These are phyloP conservation scores for Botrytis sinoallii DNA, from an alignment of 2,329 filamentous ascomycete species.

Conservation along the genomic window DNA sequence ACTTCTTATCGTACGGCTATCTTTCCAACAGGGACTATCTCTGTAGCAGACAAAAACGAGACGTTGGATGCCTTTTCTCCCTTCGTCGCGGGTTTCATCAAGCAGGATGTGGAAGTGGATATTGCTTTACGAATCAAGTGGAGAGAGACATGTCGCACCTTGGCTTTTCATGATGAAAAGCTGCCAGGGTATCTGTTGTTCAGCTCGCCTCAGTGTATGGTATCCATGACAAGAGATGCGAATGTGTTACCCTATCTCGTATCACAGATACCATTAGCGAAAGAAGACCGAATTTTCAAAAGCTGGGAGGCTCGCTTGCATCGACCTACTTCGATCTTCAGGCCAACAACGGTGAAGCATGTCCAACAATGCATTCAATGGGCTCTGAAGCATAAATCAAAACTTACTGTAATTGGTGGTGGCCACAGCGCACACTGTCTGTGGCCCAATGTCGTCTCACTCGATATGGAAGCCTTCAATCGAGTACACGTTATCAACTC, in stretches of 20 bases:
- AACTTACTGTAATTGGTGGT: conserved; percentile 54
- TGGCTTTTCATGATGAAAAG: conserved; percentile 43
- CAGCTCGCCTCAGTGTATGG: conserved; percentile 49
- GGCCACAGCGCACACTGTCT: conserved; percentile 60
- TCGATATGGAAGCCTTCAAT: conserved; percentile 59
- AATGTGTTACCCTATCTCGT: conserved; percentile 44
- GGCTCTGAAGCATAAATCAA: conserved; percentile 47
- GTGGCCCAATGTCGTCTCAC: conserved; percentile 48
- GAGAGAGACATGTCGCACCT: conserved; percentile 51
- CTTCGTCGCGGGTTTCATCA: conserved; percentile 49
- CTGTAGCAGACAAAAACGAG: conserved; percentile 46
- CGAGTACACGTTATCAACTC: conserved; percentile 44
- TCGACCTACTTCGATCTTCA: conserved; percentile 44
- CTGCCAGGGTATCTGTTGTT: conserved; percentile 46
- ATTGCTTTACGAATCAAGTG: conserved; percentile 41
- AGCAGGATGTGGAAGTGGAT: conserved; percentile 36
- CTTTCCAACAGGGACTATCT: conserved; percentile 46
- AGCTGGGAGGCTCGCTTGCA: conserved; percentile 49
- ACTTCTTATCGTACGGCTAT: conserved; percentile 46
- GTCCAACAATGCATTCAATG: conserved; percentile 55
- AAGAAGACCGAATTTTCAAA: conserved; percentile 43
- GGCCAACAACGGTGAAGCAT: conserved; percentile 47
- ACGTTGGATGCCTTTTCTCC: conserved; percentile 49
- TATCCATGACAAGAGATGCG: conserved; percentile 48
- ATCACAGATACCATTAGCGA: conserved; percentile 39